Evolutionary conservation across 352 stramenopile genomes (phyloP).

Genomic region (Thalassiosira sp.): DNA sequence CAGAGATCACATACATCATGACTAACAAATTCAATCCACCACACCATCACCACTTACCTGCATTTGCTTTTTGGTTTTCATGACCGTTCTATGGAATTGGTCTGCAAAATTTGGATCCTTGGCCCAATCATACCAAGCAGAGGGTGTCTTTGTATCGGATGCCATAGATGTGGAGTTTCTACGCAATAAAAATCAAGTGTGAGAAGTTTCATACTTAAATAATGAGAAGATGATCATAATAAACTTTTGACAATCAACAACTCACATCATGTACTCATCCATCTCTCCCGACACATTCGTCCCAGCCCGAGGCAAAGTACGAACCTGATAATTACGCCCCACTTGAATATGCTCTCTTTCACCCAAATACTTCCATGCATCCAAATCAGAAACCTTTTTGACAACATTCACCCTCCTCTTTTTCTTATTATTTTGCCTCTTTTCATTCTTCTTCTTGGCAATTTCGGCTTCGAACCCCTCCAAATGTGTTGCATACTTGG

Average conservation of each 20-base stretch:
- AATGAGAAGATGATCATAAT: too few relatives aligned
- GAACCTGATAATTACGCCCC: slow-evolving; percentile 34
- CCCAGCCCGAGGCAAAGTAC: slow-evolving; percentile 16
- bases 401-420: not conserved
- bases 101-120: slow-evolving; percentile 14
- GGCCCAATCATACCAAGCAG: slow-evolving; percentile 28
- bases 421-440: not conserved
- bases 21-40: too few relatives aligned
- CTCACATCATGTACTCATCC: slow-evolving; percentile 30
- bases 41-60: too few relatives aligned
- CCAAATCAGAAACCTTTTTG: not conserved
- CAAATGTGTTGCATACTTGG: not conserved
- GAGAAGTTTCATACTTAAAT: too few relatives aligned
- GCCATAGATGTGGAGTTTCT: too few relatives aligned
- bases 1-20: too few relatives aligned
- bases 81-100: slow-evolving; percentile 30
- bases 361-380: slow-evolving; percentile 19
- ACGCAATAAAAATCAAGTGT: too few relatives aligned
- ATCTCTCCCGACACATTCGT: slow-evolving; percentile 5
- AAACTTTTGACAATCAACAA: too few relatives aligned
- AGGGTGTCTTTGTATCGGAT: too few relatives aligned
- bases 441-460: not conserved
- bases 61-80: slow-evolving; percentile 41
- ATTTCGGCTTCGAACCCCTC: slow-evolving; percentile 10
- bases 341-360: slow-evolving; percentile 20